These are phyloP conservation scores for Cystoderma amianthinum DNA, from an alignment of 768 basidiomycete genomes.

Conservation along the genomic window DNA sequence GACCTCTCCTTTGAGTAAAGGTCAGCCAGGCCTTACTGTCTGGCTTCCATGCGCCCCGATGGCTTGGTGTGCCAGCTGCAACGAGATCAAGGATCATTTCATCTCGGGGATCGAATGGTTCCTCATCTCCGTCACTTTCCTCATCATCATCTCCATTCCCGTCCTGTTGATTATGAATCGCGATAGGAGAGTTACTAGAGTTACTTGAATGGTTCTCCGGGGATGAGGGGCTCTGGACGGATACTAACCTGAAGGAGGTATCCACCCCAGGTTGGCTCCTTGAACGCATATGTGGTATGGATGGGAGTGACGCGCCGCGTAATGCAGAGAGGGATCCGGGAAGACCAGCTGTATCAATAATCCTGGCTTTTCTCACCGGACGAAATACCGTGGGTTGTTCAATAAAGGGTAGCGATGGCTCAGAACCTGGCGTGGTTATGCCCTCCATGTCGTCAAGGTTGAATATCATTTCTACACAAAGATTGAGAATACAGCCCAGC, in stretches of 20 bases:
- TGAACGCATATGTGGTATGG: constrained; percentile 49
- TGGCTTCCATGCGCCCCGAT: constrained; percentile 63
- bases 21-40: constrained; percentile 58
- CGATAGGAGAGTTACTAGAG: constrained; percentile 7
- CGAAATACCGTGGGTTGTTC: constrained; percentile 30
- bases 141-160: neutral
- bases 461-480: constrained; percentile 54
- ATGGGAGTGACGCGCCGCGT: constrained; percentile 65
- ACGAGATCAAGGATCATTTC: constrained; percentile 53
- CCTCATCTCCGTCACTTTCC: neutral
- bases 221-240: constrained; percentile 17
- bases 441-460: constrained; percentile 63
- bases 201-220: constrained; percentile 3
- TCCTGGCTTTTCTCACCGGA: constrained; percentile 20
- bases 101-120: constrained; percentile 19
- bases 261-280: constrained; percentile 31
- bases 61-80: constrained; percentile 65
- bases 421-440: constrained; percentile 24
- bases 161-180: neutral
- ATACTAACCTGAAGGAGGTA: constrained; percentile 25
- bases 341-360: constrained; percentile 30
- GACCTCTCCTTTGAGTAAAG: constrained; percentile 37
- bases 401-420: constrained; percentile 31
- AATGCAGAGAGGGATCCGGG: constrained; percentile 53
- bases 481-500: neutral